Base-by-base conservation (phyloP, 805 yeast species). In the Yarrowia divulgata region DNA sequence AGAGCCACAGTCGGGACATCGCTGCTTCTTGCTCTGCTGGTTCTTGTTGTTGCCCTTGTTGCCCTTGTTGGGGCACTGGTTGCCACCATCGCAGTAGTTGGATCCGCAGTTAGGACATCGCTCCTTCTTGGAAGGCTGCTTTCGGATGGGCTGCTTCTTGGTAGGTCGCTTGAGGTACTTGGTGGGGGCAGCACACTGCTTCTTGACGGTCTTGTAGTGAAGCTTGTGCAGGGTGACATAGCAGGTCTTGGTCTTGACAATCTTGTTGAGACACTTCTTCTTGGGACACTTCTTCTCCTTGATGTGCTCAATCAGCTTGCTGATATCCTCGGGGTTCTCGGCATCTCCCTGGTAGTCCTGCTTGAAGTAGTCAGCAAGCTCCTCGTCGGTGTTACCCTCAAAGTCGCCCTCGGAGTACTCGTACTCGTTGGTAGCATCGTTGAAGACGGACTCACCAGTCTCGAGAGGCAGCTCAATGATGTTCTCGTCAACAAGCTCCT, bases 21-120 rank as follows among this genome's bases (percentile, higher is more conserved):
- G 63, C 48, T 57, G 16, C 46, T 40, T 29, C 63, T 57, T 57
- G 63, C 48, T 57, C 48, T 55, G 34, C 62, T 55, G 39, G 84
- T 94, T 95, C 81, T 94, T 98, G 74, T 87, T 91, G 82, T 91
- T 97, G 71, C 80, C 75, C 58, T 87, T 85, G 71, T 52, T 52
- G 19, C 54, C 55, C 58, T 52, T 54, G 48, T 35, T 40, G 37
- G 46, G 48, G n/a, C 63, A 57, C 39, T 57, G 39, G 48, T 57
- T 40, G 48, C 63, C 63, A 2, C 63, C 48, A 8, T 29, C 63
- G 14, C 63, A 57, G 63, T 42, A 7, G 23, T 23, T 9, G 9
- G 63, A 57, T 13, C 63, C 63, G 10, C 63, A 57, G 9, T 57
- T n/a, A 10, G 63, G 63, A 8, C 63, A 57, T 57, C 63, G 63